Evolutionary conservation across 2,329 filamentous ascomycete genomes (phyloP).

Genomic region (Venturia nashicola): DNA sequence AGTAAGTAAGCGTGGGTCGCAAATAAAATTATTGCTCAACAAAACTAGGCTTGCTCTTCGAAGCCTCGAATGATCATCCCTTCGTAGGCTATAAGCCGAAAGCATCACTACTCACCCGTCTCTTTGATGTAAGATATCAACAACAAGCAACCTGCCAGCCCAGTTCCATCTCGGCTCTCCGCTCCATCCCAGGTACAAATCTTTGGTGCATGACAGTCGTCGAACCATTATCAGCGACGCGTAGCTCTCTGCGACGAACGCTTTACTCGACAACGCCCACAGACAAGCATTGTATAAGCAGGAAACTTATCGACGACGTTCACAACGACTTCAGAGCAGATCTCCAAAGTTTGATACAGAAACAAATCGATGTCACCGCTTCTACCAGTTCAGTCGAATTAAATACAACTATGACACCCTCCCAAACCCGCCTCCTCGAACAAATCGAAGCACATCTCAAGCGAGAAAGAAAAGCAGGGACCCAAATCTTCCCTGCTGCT

Average conservation of each 20-base stretch:
- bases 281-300: background rate
- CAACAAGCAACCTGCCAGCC: slow-evolving; percentile 5
- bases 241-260: slow-evolving; percentile 11
- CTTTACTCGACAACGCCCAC: slow-evolving; percentile 7
- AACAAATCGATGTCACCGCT: background rate
- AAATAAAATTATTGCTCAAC: background rate
- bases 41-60: background rate
- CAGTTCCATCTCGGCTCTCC: slow-evolving; percentile 9
- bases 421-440: slow-evolving; percentile 12
- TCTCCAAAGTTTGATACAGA: background rate
- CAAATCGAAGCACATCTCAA: slow-evolving; percentile 17
- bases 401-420: background rate
- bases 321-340: background rate
- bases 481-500: slow-evolving; percentile 16
- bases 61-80: slow-evolving; percentile 9
- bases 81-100: background rate
- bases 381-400: background rate
- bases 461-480: slow-evolving; percentile 16
- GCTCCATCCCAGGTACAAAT: slow-evolving; percentile 4
- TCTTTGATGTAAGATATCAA: background rate
- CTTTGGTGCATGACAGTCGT: slow-evolving; percentile 13
- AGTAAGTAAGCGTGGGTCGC: slow-evolving; percentile 9
- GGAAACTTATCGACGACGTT: background rate
- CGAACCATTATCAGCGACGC: slow-evolving; percentile 9
- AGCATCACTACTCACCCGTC: background rate